Conservation (phyloP, 2,329 filamentous ascomycete genomes). For the Tolypocladium pustulatum region DNA sequence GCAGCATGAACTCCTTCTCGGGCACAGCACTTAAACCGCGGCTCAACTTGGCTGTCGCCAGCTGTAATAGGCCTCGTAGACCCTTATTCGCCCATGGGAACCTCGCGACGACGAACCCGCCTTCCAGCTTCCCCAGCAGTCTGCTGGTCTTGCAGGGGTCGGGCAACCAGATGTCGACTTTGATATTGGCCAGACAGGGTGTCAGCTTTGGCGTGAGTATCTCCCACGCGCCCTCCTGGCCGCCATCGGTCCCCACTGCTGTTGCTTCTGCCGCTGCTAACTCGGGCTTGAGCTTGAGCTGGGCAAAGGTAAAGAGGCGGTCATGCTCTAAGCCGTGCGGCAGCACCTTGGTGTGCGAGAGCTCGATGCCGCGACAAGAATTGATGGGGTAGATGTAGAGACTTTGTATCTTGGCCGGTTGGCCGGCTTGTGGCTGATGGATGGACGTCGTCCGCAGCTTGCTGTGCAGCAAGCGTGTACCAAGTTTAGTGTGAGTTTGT, state of each 20-base stretch:
- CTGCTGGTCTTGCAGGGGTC: conserved; percentile 45
- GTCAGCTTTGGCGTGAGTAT: conserved; percentile 62
- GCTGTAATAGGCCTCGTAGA: conserved; percentile 33
- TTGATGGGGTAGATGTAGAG: conserved; percentile 77
- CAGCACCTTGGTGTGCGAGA: conserved; percentile 53
- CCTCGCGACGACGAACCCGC: conserved; percentile 51
- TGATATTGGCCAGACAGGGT: conserved; percentile 60
- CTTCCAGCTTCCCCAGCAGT: conserved; percentile 39
- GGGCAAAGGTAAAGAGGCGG: conserved; percentile 73
- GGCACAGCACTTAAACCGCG: conserved; percentile 38
- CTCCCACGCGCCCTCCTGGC: conserved; percentile 42
- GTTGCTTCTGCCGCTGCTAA: background rate
- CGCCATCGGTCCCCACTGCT: background rate
- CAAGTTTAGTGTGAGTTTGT: conserved; percentile 42
- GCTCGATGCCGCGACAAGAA: conserved; percentile 67
- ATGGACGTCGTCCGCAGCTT: conserved; percentile 21
- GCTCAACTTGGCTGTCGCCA: conserved; percentile 38
- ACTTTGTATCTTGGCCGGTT: conserved; percentile 37
- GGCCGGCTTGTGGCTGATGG: conserved; percentile 8
- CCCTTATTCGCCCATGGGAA: conserved; percentile 53
- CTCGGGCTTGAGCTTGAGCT: conserved; percentile 23
- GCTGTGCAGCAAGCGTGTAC: conserved; percentile 26
- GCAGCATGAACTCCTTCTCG: conserved; percentile 55
- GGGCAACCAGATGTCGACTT: conserved; percentile 58
- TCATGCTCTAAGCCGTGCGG: conserved; percentile 67